Evolutionary conservation across 192 early-diverging fungal genomes (phyloP), one percentile per base, ranked within the genome.

Genomic region (Rhizophagus sp.): DNA sequence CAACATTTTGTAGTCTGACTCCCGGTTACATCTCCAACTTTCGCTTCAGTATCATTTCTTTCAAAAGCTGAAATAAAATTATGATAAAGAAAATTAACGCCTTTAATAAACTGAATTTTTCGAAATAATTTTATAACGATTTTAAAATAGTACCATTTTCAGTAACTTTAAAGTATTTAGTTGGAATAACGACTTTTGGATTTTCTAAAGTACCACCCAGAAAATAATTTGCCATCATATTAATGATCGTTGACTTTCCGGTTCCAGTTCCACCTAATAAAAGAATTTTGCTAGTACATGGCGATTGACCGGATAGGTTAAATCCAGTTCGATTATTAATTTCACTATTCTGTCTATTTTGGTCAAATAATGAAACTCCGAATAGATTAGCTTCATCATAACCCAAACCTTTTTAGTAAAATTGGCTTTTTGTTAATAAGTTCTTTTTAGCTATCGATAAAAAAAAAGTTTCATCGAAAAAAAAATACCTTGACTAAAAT

Each of bases 191-290:
- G 17, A 75, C 33, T 61, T 75, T 75, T 4, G n/a, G 52, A 8
- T 75, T 61, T 61, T 75, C 30, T 34, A 62, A 30, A 36, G 73
- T 61, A 61, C 73, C 52, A 7, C 73, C 19, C 15, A 75, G 15
- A 75, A 75, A 75, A 24, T 75, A 75, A 75, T 75, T 75, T 62
- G 52, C 27, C 25, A 75, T 61, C 39, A 24, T 62, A 75, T 75
- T 75, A 50, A 75, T 75, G 11, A 75, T 61, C 5, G 73, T 75
- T 4, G 50, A 75, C 11, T 62, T 75, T 33, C 52, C 52, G 25
- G 73, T 39, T 4, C 50, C 73, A 62, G 73, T 75, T 62, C 22
- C 73, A 24, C 73, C 73, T 4, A 75, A 62, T 36, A 75, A 75
- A 61, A 75, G 73, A 34, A 75, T 61, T 75, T 75, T 75, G 73